phyloP scores from a whole-genome alignment of 495 filamentous ascomycete species.

The Mytilinidion resinicola region DNA sequence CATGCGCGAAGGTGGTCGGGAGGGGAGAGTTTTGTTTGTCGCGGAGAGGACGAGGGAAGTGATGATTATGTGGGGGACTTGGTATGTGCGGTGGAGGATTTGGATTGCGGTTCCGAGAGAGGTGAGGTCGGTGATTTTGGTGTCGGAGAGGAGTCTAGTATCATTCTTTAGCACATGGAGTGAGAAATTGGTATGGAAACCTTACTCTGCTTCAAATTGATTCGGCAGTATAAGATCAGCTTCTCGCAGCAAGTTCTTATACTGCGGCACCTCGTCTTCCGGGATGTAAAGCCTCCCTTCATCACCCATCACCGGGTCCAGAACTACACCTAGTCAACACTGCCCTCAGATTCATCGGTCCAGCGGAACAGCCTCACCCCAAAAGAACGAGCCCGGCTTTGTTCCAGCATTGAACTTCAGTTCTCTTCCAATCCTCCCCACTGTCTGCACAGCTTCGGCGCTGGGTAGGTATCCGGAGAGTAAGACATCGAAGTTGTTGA shows the following conservation, averaged over 20 bases:
- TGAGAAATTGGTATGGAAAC: constrained; percentile 2
- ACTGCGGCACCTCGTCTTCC: constrained; percentile 84
- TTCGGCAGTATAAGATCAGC: constrained; percentile 94
- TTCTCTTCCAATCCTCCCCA: constrained; percentile 76
- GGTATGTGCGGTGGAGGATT: constrained; percentile 67
- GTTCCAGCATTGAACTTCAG: constrained; percentile 58
- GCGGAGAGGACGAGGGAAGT: constrained; percentile 63
- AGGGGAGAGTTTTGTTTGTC: constrained; percentile 32
- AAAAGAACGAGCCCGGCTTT: constrained; percentile 79
- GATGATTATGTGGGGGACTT: constrained; percentile 84
- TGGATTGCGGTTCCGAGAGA: constrained; percentile 67
- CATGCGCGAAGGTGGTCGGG: constrained; percentile 36
- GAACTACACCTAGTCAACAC: constrained; percentile 44
- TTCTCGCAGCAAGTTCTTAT: constrained; percentile 66
- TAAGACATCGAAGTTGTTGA: constrained; percentile 84
- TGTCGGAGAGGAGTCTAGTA: constrained; percentile 68
- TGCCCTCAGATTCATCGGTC: background rate
- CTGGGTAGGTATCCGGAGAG: constrained; percentile 89
- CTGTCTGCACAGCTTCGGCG: constrained; percentile 71
- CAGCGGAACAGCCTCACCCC: constrained; percentile 48
- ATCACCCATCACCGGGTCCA: constrained; percentile 98
- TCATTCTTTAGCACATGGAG: background rate
- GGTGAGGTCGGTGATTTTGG: constrained; percentile 68
- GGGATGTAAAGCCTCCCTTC: constrained; percentile 85
- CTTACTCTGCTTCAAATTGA: constrained; percentile 91